Percentiles rank a stretch among this genome's conserved stretches.
Evolutionary conservation across 202 grass and related monocot genomes (phyloP).

Genomic region (Digitaria exilis): DNA sequence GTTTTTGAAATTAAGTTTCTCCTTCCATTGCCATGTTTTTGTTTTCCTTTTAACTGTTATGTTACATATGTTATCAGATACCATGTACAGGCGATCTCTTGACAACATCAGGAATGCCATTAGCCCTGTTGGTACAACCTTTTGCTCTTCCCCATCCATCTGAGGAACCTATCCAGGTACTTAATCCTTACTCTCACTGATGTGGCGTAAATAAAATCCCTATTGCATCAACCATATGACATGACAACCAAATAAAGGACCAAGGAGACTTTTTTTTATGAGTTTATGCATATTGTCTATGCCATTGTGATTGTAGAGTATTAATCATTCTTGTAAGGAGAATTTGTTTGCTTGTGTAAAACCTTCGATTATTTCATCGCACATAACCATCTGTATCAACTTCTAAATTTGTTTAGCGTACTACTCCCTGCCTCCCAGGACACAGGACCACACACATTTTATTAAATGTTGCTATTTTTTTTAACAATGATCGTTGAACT

Average conservation of each 20-base stretch:
- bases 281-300: constrained; percentile 5
- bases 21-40: constrained; percentile 7
- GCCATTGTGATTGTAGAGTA: background rate
- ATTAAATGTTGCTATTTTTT: background rate
- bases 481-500: background rate
- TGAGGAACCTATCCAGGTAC: constrained; percentile 86
- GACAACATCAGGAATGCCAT: constrained; percentile 78
- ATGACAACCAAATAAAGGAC: background rate
- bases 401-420: background rate
- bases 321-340: background rate
- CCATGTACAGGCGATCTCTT: constrained; percentile 89
- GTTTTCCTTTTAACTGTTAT: constrained; percentile 35
- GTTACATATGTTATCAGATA: constrained; percentile 61
- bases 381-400: too few species aligned
- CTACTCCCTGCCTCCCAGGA: background rate
- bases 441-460: background rate
- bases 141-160: constrained; percentile 80
- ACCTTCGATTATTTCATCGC: background rate
- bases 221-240: background rate
- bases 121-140: constrained; percentile 88
- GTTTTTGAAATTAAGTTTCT: background rate
- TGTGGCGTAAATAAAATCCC: background rate
- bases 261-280: background rate
- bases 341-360: constrained; percentile 15
- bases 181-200: background rate